These are phyloP conservation scores for Iris pallida DNA, from an alignment of 116 monocot genomes.

Conservation along the genomic window DNA sequence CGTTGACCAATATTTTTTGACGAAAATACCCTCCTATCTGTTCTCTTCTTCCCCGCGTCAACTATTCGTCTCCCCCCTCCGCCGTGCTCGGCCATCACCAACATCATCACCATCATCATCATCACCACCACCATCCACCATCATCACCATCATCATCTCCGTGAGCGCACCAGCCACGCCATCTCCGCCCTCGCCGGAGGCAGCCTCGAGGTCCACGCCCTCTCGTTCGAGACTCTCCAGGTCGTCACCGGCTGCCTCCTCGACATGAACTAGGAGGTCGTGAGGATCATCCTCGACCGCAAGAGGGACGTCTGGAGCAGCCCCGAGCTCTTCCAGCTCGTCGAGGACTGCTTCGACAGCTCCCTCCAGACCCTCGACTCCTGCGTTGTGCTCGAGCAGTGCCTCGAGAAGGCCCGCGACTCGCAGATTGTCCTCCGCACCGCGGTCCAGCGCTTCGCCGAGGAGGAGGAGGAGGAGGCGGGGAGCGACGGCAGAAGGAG, in stretches of 20 bases:
- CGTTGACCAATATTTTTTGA: too few species aligned
- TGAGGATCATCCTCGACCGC: constrained; percentile 59
- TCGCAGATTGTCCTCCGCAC: constrained; percentile 52
- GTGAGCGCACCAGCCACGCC: constrained; percentile 52
- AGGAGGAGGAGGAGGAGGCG: constrained; percentile 8
- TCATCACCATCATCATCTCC: too few species aligned
- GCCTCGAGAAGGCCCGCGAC: constrained; percentile 56
- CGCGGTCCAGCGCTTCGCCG: constrained; percentile 45
- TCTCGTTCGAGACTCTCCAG: constrained; percentile 53
- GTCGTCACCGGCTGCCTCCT: constrained; percentile 64
- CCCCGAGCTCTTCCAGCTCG: constrained; percentile 55
- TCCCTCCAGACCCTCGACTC: constrained; percentile 66
- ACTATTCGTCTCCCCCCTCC: too few species aligned
- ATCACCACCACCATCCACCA: too few species aligned
- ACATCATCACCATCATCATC: too few species aligned
- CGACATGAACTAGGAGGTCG: constrained; percentile 76
- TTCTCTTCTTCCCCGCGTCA: too few species aligned
- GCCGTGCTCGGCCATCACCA: too few species aligned
- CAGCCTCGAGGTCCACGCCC: constrained; percentile 52
- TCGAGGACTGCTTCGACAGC: constrained; percentile 66
- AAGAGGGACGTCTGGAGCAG: constrained; percentile 67
- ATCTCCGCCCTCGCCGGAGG: constrained; percentile 50
- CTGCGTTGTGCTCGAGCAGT: constrained; percentile 57
- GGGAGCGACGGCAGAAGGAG: not conserved
- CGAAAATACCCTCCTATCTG: too few species aligned